phyloP scores from a whole-genome alignment of 2,329 filamentous ascomycete genomes.

The Kalmusia sp. region DNA sequence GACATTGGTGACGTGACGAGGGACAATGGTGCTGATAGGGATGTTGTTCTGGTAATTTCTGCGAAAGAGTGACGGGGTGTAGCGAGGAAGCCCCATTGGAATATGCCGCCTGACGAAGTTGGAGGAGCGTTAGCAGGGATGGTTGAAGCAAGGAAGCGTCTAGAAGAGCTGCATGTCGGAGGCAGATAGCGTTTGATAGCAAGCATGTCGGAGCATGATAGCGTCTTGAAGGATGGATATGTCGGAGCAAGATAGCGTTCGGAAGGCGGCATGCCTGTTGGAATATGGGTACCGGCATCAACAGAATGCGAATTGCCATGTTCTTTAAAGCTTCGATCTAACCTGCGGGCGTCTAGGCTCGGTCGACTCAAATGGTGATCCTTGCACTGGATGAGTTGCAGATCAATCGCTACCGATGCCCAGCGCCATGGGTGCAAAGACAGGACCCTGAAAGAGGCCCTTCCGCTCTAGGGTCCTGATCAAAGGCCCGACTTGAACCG shows the following conservation, averaged over 20 bases:
- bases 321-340: too few relatives aligned
- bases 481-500: too few relatives aligned
- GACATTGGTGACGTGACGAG: constrained; percentile 26
- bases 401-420: constrained; percentile 8
- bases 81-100: too few relatives aligned
- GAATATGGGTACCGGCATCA: too few relatives aligned
- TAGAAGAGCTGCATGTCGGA: neutral
- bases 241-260: neutral
- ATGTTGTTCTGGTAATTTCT: constrained; percentile 33
- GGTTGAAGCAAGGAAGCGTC: neutral
- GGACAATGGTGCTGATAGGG: constrained; percentile 20
- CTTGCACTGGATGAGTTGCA: neutral
- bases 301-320: too few relatives aligned
- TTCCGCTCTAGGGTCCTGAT: neutral
- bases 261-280: too few relatives aligned
- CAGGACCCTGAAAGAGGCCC: constrained; percentile 5
- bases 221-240: neutral
- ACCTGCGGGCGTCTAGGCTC: neutral
- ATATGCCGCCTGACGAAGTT: too few relatives aligned
- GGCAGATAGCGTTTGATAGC: neutral
- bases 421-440: neutral
- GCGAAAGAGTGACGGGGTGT: constrained; percentile 11
- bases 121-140: neutral
- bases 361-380: neutral
- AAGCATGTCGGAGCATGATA: neutral